A percentile compares a stretch with the other conserved stretches of the same genome.
These are phyloP conservation scores for Colletotrichum lini DNA, from an alignment of 2,329 filamentous ascomycete species.

Conservation along the genomic window DNA sequence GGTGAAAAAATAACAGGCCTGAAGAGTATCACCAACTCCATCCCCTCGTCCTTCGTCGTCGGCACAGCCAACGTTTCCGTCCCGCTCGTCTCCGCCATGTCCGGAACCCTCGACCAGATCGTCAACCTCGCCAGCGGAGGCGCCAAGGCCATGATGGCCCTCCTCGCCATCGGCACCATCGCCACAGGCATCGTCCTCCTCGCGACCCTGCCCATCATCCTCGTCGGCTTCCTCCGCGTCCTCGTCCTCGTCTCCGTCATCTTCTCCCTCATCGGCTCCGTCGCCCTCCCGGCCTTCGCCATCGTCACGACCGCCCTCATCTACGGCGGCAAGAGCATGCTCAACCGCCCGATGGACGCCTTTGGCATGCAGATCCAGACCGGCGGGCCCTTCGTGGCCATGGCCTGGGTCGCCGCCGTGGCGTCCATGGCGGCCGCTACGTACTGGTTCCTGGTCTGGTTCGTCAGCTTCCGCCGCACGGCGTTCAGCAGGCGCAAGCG, in stretches of 20 bases:
- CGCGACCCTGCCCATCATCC: slow-evolving; percentile 40
- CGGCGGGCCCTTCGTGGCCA: slow-evolving; percentile 42
- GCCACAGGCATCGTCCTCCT: slow-evolving; percentile 41
- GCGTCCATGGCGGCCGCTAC: slow-evolving; percentile 23
- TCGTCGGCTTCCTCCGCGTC: slow-evolving; percentile 36
- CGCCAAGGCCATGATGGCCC: slow-evolving; percentile 41
- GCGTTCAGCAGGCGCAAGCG: slow-evolving; percentile 44
- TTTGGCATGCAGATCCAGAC: slow-evolving; percentile 40
- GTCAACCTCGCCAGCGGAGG: slow-evolving; percentile 40
- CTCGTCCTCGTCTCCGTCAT: slow-evolving; percentile 37
- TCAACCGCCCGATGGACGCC: slow-evolving; percentile 31
- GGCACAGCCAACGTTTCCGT: slow-evolving; percentile 45
- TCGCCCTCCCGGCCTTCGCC: slow-evolving; percentile 40
- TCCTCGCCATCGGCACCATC: slow-evolving; percentile 43
- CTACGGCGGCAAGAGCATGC: slow-evolving; percentile 28
- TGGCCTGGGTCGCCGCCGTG: slow-evolving; percentile 44
- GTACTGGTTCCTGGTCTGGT: slow-evolving; percentile 47
- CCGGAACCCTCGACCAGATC: slow-evolving; percentile 37
- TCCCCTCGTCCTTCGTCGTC: slow-evolving; percentile 44
- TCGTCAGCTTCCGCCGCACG: slow-evolving; percentile 45
- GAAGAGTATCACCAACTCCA: slow-evolving; percentile 43
- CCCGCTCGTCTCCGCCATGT: slow-evolving; percentile 43
- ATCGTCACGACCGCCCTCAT: slow-evolving; percentile 37
- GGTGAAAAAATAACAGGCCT: slow-evolving; percentile 33
- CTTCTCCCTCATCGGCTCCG: slow-evolving; percentile 35